Evolutionary conservation across 306 rosid genomes (phyloP), one percentile per base, ranked within the genome.

Genomic region (Purshia tridentata): DNA sequence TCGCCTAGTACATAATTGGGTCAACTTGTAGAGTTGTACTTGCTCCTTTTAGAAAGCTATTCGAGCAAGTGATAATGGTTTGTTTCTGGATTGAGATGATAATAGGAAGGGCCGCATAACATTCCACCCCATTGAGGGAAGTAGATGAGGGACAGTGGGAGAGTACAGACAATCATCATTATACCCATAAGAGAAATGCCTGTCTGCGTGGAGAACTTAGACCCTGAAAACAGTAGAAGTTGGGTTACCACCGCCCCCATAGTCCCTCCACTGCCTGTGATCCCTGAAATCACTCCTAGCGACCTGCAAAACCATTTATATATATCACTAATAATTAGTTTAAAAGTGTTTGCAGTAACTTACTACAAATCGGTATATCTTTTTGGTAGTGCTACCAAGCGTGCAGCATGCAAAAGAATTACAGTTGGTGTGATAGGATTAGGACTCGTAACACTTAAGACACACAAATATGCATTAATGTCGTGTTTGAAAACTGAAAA

Each of bases 231-330:
- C 67, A 88, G 55, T 9, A 86, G 40, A 52, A 76, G 56, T 72
- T 88, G 86, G 13, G 89, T 86, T n/a, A 82, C 74, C 73, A 80
- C 91, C 6, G 89, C 91, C 57, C 87, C 93, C 6, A 80, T 23
- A 0, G 90, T 82, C 8, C 93, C 90, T 44, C 93, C 90, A 37
- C 87, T 52, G 3, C 93, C 93, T 12, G 90, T 88, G 84, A 88
- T 86, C 69, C 89, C 93, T 45, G 93, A 80, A 65, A 88, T 80
- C 64, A 88, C 90, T 18, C 90, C 90, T 0, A 88, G 72, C 53
- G 93, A 84, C 79, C 90, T 88, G 84, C 78, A 76, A 2, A 70
- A 57, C 9, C 57, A 18, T 2, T 15, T 52, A 18, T 16, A 15
- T 29, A 29, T 29, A 29, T 29, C 35, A 0, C 1, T 29, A 51